Conservation (phyloP, 2,329 filamentous ascomycete genomes). For the Epichloe typhina region DNA sequence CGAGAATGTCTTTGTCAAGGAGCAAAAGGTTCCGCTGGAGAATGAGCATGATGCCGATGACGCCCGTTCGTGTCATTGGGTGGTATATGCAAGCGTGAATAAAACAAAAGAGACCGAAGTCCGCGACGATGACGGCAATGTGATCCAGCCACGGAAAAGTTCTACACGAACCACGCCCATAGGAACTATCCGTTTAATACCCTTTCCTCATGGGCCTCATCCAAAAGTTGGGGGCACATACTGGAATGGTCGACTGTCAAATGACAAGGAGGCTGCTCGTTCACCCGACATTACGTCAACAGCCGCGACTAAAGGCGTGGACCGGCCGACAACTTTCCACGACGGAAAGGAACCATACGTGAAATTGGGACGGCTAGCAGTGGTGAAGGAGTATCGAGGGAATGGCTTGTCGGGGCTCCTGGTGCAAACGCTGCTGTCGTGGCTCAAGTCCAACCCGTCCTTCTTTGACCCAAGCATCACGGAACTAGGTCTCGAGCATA, state of each 20-base stretch:
- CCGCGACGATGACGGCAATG: slow-evolving; percentile 28
- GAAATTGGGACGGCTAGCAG: slow-evolving; percentile 68
- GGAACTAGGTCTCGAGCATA: slow-evolving; percentile 29
- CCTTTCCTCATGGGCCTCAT: slow-evolving; percentile 62
- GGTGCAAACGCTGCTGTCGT: slow-evolving; percentile 54
- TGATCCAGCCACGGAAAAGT: slow-evolving; percentile 29
- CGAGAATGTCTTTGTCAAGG: slow-evolving; percentile 45
- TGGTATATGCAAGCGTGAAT: slow-evolving; percentile 60
- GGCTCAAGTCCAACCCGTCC: slow-evolving; percentile 48
- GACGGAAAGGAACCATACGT: slow-evolving; percentile 62
- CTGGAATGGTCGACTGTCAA: slow-evolving; percentile 27
- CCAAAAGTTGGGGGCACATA: slow-evolving; percentile 38
- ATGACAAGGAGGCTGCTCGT: slow-evolving; percentile 8
- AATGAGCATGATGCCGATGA: slow-evolving; percentile 77
- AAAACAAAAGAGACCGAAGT: slow-evolving; percentile 28
- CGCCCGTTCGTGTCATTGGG: slow-evolving; percentile 68
- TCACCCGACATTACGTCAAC: slow-evolving; percentile 2
- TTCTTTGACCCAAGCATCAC: slow-evolving; percentile 38
- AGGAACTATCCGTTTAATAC: slow-evolving; percentile 68
- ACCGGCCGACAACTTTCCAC: slow-evolving; percentile 37
- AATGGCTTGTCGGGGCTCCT: slow-evolving; percentile 51
- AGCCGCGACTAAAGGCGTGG: slow-evolving; percentile 15
- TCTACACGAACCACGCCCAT: slow-evolving; percentile 38
- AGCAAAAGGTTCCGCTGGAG: slow-evolving; percentile 45
- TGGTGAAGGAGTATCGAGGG: slow-evolving; percentile 51